phyloP scores from a whole-genome alignment of 805 yeast genomes.

The Suhomyces pyralidae region DNA sequence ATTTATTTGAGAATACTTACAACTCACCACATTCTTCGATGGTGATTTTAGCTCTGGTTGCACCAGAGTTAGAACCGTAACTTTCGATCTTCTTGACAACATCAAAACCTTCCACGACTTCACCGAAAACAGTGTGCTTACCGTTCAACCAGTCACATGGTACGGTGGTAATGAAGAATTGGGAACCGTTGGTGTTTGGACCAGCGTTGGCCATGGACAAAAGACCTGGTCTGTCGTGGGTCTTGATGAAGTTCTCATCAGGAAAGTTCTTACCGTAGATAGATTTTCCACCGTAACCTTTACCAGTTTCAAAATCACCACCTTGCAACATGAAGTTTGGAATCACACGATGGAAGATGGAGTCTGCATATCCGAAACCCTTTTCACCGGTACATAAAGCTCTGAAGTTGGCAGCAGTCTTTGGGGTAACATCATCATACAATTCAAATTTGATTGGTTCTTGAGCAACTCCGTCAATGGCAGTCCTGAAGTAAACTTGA shows the following conservation, averaged over 20 bases:
- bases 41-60: constrained; percentile 16
- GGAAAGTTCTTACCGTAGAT: constrained; percentile 70
- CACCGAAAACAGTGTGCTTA: constrained; percentile 26
- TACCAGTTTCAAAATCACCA: constrained; percentile 69
- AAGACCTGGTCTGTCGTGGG: constrained; percentile 76
- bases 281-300: constrained; percentile 92
- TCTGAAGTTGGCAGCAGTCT: constrained; percentile 78
- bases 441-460: constrained; percentile 39
- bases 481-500: constrained; percentile 56
- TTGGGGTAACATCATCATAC: constrained; percentile 57
- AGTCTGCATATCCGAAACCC: constrained; percentile 85
- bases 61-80: constrained; percentile 21
- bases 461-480: constrained; percentile 51
- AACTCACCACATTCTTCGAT: constrained; percentile 29
- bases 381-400: constrained; percentile 88
- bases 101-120: constrained; percentile 24
- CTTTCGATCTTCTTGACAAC: constrained; percentile 25
- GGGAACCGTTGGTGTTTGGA: constrained; percentile 90
- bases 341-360: constrained; percentile 94
- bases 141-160: constrained; percentile 29
- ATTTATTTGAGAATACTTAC: constrained; percentile 1
- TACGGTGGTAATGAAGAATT: constrained; percentile 83
- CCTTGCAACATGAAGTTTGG: constrained; percentile 97
- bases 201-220: constrained; percentile 93
- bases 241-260: constrained; percentile 68